Evolutionary conservation across 331 rosid genomes (phyloP), one percentile per base, ranked within the genome.

Genomic region (Prunus yedoensis): DNA sequence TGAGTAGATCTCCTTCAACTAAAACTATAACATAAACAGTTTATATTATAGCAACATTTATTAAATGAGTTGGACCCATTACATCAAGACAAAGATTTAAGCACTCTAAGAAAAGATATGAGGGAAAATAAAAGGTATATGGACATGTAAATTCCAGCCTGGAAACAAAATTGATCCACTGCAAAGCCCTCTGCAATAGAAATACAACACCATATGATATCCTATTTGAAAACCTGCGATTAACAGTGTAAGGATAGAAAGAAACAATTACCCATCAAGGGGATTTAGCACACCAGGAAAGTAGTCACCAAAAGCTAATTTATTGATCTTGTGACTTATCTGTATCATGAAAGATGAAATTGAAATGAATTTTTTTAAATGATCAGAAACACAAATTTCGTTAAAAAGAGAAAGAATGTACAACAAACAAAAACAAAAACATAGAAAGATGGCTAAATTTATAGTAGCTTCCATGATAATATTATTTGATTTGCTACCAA

Each of bases 281-380:
- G 98, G 98, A 87, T 93, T 93, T 67, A 88, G 87, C 84, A 83
- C 78, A 64, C 97, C 98, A 62, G 95, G 92, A 85, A 72, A 91
- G 82, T 87, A 69, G 57, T 84, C 78, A 38, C 98, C 98, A 73
- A 93, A 91, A 85, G 96, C 81, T 84, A 93, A 87, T 75, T 54
- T 91, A 83, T 91, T 91, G 83, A 93, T 89, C 81, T 61, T 83
- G 84, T 93, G 98, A 75, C 90, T 93, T 70, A 93, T 86, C 98
- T 93, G 97, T 81, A 87, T 60, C 84, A 82, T 58, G 69, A 59
- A 87, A 58, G 75, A 77, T 46, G 66, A 23, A 59, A 76, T 64
- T 60, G 56, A 79, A 66, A 63, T 62, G 5, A 10, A 35, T 35
- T 6, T 35, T 35, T 35, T 35, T 5, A 35, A 35, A 35, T 35